These are phyloP conservation scores for Tolypocladium guangdongense DNA, from an alignment of 2,329 filamentous ascomycete species.

Conservation along the genomic window DNA sequence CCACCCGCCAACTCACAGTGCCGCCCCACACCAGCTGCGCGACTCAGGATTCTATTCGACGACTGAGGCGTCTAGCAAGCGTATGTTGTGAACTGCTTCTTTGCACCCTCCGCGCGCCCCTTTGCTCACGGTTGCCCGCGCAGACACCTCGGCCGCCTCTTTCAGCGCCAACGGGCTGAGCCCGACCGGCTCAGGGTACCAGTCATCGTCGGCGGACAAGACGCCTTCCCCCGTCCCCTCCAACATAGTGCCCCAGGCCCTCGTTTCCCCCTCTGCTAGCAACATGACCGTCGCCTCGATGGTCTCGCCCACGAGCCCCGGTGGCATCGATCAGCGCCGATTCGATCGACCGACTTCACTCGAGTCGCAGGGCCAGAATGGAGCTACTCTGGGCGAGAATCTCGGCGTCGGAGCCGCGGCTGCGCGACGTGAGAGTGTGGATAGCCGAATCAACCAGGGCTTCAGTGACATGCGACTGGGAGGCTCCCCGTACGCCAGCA, in stretches of 20 bases:
- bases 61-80: slow-evolving; percentile 30
- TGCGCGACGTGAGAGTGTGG: slow-evolving; percentile 63
- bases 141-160: slow-evolving; percentile 28
- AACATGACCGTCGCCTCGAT: slow-evolving; percentile 58
- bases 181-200: slow-evolving; percentile 35
- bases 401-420: slow-evolving; percentile 30
- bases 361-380: slow-evolving; percentile 18
- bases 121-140: slow-evolving; percentile 1
- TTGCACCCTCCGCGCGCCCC: slow-evolving; percentile 1
- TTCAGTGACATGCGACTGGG: slow-evolving; percentile 61
- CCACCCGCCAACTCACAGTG: slow-evolving; percentile 13
- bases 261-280: slow-evolving; percentile 44
- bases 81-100: slow-evolving; percentile 15
- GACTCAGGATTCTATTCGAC: slow-evolving; percentile 35
- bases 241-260: slow-evolving; percentile 38
- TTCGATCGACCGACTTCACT: slow-evolving; percentile 29
- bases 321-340: slow-evolving; percentile 30
- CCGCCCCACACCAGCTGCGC: slow-evolving; percentile 21
- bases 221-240: slow-evolving; percentile 49
- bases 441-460: slow-evolving; percentile 64
- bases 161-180: slow-evolving; percentile 27
- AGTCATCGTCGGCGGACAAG: slow-evolving; percentile 44
- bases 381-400: slow-evolving; percentile 21
- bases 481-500: slow-evolving; percentile 59
- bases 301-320: slow-evolving; percentile 47